Evolutionary conservation across 2,329 filamentous ascomycete genomes (phyloP), one percentile per base, ranked within the genome.

Genomic region (Colletotrichum tabaci): DNA sequence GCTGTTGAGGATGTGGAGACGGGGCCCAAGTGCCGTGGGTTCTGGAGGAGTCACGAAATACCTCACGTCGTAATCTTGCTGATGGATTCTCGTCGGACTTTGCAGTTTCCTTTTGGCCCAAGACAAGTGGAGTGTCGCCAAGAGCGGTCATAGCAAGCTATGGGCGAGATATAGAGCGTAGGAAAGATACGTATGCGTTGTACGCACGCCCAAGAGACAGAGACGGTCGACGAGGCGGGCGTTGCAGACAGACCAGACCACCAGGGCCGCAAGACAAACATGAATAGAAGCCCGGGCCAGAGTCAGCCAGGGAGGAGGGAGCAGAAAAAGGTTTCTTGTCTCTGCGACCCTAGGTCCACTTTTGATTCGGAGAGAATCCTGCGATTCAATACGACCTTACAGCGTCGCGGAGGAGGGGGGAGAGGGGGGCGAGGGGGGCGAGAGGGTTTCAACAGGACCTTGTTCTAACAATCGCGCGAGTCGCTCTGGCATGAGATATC

Each of bases 341-440:
- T 35, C 53, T 71, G 53, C 65, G 52, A 62, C 65, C 38, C 50
- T 61, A 62, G 58, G 30, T 53, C 68, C 68, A 71, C 68, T 68
- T 61, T 68, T 47, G 46, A 57, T 58, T 68, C 65, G 68, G 68
- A 71, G 47, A 67, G 68, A 71, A 67, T 71, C 50, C 68, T 71
- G 68, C 64, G 68, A 68, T 71, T 52, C 68, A 67, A 55, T 71
- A 62, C 58, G 53, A 71, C 68, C 62, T 52, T 68, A 40, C 47
- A 35, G 52, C 52, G 64, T 38, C 50, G 53, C 46, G 52, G 53
- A 71, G 65, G 64, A 58, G 64, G 64, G 52, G 64, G 64, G 52
- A 26, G 4, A 26, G 26, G 26, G 4, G 4, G 44, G n/a, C n/a
- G n/a, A n/a, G 21, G 30, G 7, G 30, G 30, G 30, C 35, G 21